Conservation (phyloP, 352 stramenopile genomes). For the Globisporangium mamillatum region DNA sequence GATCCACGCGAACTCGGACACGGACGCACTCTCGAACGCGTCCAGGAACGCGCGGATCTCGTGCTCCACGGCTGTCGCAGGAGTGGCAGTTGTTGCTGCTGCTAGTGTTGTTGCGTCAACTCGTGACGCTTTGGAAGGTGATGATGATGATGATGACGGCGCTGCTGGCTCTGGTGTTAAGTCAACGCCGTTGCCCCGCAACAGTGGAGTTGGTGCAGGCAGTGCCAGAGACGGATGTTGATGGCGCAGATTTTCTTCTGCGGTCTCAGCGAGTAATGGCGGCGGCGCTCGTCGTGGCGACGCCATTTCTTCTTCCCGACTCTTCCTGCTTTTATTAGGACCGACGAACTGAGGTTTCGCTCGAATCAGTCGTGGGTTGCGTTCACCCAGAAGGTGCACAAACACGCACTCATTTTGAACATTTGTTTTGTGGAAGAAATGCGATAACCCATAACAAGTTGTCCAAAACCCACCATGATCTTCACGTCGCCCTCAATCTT, state of each 20-base stretch:
- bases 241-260: background rate
- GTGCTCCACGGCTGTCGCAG: background rate
- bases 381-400: background rate
- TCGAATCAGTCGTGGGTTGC: background rate
- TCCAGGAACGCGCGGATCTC: slow-evolving; percentile 15
- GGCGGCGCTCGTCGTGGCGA: background rate
- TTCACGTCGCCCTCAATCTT: too few relatives aligned
- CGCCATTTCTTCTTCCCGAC: slow-evolving; percentile 7
- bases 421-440: background rate
- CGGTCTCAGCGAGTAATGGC: background rate
- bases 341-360: background rate
- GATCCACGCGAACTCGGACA: slow-evolving; percentile 10
- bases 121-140: background rate
- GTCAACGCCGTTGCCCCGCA: background rate
- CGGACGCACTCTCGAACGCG: slow-evolving; percentile 12
- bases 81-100: background rate
- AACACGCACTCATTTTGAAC: background rate
- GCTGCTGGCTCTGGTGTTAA: background rate
- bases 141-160: background rate
- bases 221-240: background rate
- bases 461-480: too few relatives aligned
- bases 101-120: background rate
- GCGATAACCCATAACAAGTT: too few relatives aligned
- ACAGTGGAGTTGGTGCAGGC: background rate
- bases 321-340: background rate